These are phyloP conservation scores for Pisolithus marmoratus DNA, from an alignment of 768 basidiomycete species.

Conservation along the genomic window DNA sequence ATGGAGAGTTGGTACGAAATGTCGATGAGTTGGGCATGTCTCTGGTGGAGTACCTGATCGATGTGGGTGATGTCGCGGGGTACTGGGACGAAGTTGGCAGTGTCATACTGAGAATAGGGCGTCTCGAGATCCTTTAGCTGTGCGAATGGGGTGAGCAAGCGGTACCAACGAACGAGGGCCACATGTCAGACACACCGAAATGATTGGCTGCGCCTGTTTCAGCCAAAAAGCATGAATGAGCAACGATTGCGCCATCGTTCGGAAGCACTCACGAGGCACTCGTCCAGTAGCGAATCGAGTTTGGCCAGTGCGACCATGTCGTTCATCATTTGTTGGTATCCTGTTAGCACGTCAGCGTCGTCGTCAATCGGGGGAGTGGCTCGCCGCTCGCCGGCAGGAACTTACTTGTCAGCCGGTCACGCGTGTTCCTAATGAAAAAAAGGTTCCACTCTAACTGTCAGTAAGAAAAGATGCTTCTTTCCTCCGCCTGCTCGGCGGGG, in stretches of 20 bases:
- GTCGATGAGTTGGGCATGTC: constrained; percentile 14
- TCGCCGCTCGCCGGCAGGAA: not conserved
- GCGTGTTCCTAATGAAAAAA: not conserved
- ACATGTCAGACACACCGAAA: constrained; percentile 13
- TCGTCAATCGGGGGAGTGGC: not conserved
- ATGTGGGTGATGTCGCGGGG: constrained; percentile 13
- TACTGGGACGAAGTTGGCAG: constrained; percentile 8
- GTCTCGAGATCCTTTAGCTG: constrained; percentile 15
- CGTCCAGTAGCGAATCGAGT: constrained; percentile 16
- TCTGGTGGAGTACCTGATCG: constrained; percentile 14
- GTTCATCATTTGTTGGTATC: not conserved
- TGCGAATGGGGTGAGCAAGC: not conserved
- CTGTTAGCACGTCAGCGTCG: not conserved
- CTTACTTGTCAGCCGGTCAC: not conserved
- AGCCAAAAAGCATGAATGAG: constrained; percentile 15
- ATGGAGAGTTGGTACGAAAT: constrained; percentile 15
- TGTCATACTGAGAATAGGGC: constrained; percentile 7
- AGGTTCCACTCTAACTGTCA: not conserved
- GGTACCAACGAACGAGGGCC: not conserved
- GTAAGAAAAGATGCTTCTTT: not conserved
- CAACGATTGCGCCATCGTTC: constrained; percentile 29
- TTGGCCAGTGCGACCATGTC: constrained; percentile 1
- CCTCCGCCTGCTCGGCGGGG: not conserved
- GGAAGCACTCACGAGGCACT: constrained; percentile 14
- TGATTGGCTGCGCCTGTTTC: constrained; percentile 6